Base-by-base conservation (phyloP, 495 filamentous ascomycete species). In the Penicillium longicatenatum region DNA sequence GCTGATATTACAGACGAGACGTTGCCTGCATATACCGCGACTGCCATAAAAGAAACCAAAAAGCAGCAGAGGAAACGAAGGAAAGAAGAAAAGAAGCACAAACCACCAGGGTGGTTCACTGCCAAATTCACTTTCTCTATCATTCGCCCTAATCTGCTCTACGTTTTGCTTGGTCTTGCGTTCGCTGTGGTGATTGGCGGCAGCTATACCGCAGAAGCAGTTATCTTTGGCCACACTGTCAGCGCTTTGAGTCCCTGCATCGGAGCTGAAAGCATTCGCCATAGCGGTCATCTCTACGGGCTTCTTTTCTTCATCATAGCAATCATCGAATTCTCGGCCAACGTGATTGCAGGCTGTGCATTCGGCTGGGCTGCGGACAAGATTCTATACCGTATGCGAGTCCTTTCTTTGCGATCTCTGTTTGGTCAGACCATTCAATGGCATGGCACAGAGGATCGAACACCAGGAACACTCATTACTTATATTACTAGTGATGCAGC, bases 261-360 rank as follows among this genome's bases (percentile, higher is more conserved):
- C 17, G 61, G 64, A 14, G 49, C 75, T 10, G 54, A 65, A 6
- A 63, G 62, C 1, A 76, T 79, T 22, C 57, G 67, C 43, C 61
- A 73, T 26, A 68, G 68, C 31, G 78, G 78, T 6, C 69, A 75
- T 45, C 74, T 84, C 20, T 82, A 70, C 46, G 78, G 78, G n/a
- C 67, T 82, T 10, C 68, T 84, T 58, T 81, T 84, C 65, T 83
- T 85, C 58, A 64, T 82, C 31, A 65, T 84, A n/a, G 76, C 79
- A 1, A 47, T 84, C 4, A 62, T 79, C 43, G 80, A 77, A n/a
- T 69, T 85, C n/a, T 66, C 70, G 6, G 79, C 80, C 16, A 82
- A 84, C 55, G 39, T 78, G 4, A 61, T 75, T 14, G 72, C 72
- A 42, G 75, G 79, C 33, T 78, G 74, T 10, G 70, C 70, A 39